Base-by-base conservation (phyloP, 108 stramenopile species). In the Stephanodiscus minutulus region DNA sequence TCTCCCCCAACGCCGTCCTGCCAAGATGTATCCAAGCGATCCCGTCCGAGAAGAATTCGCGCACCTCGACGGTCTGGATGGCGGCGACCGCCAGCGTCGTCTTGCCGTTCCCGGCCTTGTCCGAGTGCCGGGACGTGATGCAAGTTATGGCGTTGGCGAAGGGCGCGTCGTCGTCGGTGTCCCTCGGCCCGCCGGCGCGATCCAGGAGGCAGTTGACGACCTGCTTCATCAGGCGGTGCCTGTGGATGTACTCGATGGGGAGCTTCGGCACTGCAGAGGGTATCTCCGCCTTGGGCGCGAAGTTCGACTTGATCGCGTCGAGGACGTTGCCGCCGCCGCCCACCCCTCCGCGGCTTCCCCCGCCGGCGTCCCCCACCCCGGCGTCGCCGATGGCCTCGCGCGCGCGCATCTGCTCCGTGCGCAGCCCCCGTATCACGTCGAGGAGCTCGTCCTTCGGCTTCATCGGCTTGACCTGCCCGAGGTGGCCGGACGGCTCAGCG, bases 41-140 rank as follows among this genome's bases (percentile, higher is more conserved):
- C n/a, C 93, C 93, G 76, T 94, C 90, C 5, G 79, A 78, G 57
- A 94, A 94, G n/a, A 89, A 87, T 67, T 94, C 93, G 18, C 93
- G 70, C 1, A 94, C 88, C 64, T 94, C 93, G 22, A 94, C 90
- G 31, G 90, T 88, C 61, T 94, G 93, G 70, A 94, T 91, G 5
- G 90, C 88, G n/a, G 93, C 93, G 35, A 90, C 89, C 0, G 93
- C 93, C 56, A 94, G 62, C 22, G 86, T 94, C 4, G 93, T 90
- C 67, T 94, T 94, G 39, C 93, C 93, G 66, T 94, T 94, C 15
- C 93, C 93, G 20, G 93, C 90, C 79, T 94, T 94, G 73, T 94
- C 93, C 0, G 87, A 85, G 66, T 94, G 93, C 12, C 93, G 79
- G 5, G 93, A 94, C 20, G 93, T 94, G 53, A 94, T 91, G 39